Percentiles rank a stretch among this genome's conserved stretches.
Conservation (phyloP, 73 alveolate species). For the Diophrys sp. region DNA sequence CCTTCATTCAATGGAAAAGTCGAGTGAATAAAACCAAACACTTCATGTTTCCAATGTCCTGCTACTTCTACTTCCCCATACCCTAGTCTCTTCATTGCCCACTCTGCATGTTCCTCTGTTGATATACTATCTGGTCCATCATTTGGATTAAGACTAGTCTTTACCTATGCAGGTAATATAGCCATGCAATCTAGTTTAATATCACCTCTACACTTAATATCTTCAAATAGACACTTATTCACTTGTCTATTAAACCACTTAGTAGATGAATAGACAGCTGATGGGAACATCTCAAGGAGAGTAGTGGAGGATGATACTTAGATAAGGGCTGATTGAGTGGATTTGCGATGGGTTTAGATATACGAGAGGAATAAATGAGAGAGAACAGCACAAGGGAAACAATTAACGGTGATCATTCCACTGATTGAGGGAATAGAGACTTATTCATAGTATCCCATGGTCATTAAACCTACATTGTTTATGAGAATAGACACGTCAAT, state of each 20-base stretch:
- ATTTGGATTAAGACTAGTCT: neutral
- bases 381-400: too few relatives aligned
- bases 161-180: neutral
- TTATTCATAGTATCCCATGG: too few relatives aligned
- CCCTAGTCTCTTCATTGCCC: neutral
- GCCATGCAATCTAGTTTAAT: neutral
- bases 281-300: neutral
- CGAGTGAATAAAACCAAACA: neutral
- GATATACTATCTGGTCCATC: neutral
- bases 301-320: neutral
- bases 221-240: neutral
- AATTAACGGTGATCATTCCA: too few relatives aligned
- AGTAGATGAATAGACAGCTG: neutral
- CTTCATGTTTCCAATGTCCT: neutral
- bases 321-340: neutral
- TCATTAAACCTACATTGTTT: slow-evolving; percentile 69
- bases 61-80: neutral
- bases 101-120: neutral
- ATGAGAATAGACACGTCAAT: slow-evolving; percentile 33
- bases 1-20: neutral
- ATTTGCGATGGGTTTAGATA: neutral
- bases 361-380: neutral
- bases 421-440: too few relatives aligned
- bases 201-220: neutral
- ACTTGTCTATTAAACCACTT: neutral